Conservation (phyloP, 2,329 filamentous ascomycete species). For the Colletotrichum spinosum region DNA sequence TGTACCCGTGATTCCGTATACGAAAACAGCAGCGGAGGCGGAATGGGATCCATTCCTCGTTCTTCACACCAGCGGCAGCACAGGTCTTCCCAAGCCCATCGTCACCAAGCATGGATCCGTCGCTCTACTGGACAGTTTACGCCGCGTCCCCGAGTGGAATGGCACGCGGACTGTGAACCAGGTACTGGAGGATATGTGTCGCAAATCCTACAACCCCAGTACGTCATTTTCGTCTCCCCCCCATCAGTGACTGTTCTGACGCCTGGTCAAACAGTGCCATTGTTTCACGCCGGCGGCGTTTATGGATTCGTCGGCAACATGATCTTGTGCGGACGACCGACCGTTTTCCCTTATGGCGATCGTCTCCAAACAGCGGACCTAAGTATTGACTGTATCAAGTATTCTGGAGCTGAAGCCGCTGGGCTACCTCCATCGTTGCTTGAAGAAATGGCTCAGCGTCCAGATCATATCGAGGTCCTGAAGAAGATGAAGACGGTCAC, state of each 20-base stretch:
- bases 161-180: slow-evolving; percentile 40
- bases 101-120: slow-evolving; percentile 52
- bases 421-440: slow-evolving; percentile 53
- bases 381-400: slow-evolving; percentile 45
- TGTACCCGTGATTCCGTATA: slow-evolving; percentile 49
- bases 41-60: slow-evolving; percentile 55
- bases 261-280: slow-evolving; percentile 45
- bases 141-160: slow-evolving; percentile 15
- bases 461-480: slow-evolving; percentile 46
- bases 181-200: slow-evolving; percentile 46
- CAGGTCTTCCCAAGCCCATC: slow-evolving; percentile 59
- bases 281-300: slow-evolving; percentile 53
- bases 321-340: slow-evolving; percentile 44
- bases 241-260: neutral
- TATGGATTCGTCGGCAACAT: slow-evolving; percentile 40
- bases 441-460: slow-evolving; percentile 54
- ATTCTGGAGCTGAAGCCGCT: slow-evolving; percentile 42
- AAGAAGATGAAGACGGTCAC: slow-evolving; percentile 46
- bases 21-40: slow-evolving; percentile 53
- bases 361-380: slow-evolving; percentile 50
- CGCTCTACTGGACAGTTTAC: slow-evolving; percentile 45
- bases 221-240: neutral
- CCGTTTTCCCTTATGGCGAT: slow-evolving; percentile 46
- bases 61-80: slow-evolving; percentile 60
- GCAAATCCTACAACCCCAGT: slow-evolving; percentile 18